Percentiles rank a stretch among this genome's conserved stretches.
phyloP scores from a whole-genome alignment of 441 rosid species.

The Capsella rubella region DNA sequence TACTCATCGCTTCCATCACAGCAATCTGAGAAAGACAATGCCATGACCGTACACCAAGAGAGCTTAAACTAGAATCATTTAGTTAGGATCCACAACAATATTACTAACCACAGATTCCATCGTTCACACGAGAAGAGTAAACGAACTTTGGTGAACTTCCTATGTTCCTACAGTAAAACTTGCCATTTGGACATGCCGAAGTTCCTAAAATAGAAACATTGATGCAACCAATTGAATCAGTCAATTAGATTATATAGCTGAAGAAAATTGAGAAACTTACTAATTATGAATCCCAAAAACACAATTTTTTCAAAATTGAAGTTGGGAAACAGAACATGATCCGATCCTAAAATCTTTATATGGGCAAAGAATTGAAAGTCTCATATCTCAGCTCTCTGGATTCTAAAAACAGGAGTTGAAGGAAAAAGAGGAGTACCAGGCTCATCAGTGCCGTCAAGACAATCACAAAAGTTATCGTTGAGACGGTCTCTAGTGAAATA shows the following conservation, averaged over 20 bases:
- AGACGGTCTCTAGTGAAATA: constrained; percentile 76
- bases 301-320: background rate
- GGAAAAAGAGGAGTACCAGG: constrained; percentile 61
- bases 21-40: constrained; percentile 62
- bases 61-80: background rate
- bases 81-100: background rate
- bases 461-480: constrained; percentile 91
- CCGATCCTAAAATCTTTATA: background rate
- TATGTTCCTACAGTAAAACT: constrained; percentile 80
- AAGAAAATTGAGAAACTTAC: background rate
- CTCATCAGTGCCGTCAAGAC: constrained; percentile 93
- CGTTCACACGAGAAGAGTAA: constrained; percentile 82
- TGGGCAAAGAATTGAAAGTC: background rate
- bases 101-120: constrained; percentile 75
- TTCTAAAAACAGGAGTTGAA: background rate
- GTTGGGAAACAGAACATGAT: background rate
- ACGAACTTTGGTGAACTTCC: constrained; percentile 80
- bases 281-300: background rate
- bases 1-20: constrained; percentile 98
- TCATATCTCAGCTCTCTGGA: background rate
- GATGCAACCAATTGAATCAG: constrained; percentile 22
- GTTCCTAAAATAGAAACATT: constrained; percentile 66
- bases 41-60: background rate
- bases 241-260: background rate
- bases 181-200: constrained; percentile 85